Percentiles rank a stretch among this genome's conserved stretches.
phyloP scores from a whole-genome alignment of 2,329 filamentous ascomycete genomes.

The Triangularia verruculosa region DNA sequence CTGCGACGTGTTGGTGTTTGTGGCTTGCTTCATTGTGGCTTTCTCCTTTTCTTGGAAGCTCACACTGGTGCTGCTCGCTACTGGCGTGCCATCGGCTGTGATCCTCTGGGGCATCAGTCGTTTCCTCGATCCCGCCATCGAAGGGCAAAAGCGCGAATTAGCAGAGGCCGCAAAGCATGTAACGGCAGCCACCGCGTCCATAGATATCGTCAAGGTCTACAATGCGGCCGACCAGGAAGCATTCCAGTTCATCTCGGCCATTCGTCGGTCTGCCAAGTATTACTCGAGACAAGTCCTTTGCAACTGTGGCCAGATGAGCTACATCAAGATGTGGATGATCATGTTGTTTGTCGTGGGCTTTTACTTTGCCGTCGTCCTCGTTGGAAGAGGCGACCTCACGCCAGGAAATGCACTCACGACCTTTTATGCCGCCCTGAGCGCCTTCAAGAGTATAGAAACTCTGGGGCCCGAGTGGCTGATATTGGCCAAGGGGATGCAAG shows the following conservation, averaged over 20 bases:
- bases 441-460: slow-evolving; percentile 70
- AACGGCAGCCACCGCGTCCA: slow-evolving; percentile 66
- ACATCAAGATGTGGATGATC: slow-evolving; percentile 70
- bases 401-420: slow-evolving; percentile 73
- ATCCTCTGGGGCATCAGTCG: slow-evolving; percentile 59
- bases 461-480: slow-evolving; percentile 75
- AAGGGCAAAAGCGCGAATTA: slow-evolving; percentile 65
- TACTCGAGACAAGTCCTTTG: slow-evolving; percentile 68
- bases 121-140: slow-evolving; percentile 63
- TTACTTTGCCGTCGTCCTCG: slow-evolving; percentile 76
- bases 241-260: slow-evolving; percentile 58
- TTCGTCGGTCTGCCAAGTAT: slow-evolving; percentile 56
- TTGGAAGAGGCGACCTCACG: slow-evolving; percentile 54
- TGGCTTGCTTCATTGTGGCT: slow-evolving; percentile 67
- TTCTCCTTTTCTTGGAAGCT: slow-evolving; percentile 81
- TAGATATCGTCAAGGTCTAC: slow-evolving; percentile 84
- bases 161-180: slow-evolving; percentile 68
- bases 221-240: slow-evolving; percentile 71
- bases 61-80: slow-evolving; percentile 73
- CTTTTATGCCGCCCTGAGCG: slow-evolving; percentile 78
- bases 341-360: slow-evolving; percentile 85
- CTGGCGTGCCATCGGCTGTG: slow-evolving; percentile 64
- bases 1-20: slow-evolving; percentile 60
- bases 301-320: slow-evolving; percentile 69
- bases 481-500: slow-evolving; percentile 74